phyloP scores from a whole-genome alignment of 2,329 filamentous ascomycete genomes.

The Graphilbum sp. region DNA sequence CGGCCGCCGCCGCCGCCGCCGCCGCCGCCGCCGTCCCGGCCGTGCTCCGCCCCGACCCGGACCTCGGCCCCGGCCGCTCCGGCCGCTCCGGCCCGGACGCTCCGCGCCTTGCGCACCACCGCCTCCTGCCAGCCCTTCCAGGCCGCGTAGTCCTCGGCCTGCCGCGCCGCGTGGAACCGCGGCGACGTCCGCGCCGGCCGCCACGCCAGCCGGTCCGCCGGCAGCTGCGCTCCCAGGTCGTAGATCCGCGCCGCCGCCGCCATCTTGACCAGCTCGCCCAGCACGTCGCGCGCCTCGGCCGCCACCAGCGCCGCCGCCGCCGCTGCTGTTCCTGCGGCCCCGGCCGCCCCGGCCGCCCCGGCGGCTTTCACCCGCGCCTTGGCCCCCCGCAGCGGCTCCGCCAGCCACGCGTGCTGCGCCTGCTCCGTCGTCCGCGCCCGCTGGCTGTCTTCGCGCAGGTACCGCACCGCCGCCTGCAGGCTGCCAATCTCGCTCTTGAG shows the following conservation, averaged over 20 bases:
- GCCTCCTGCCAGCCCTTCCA: constrained; percentile 43
- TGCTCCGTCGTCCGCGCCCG: constrained; percentile 43
- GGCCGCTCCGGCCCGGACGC: constrained; percentile 16
- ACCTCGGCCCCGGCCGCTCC: constrained; percentile 5
- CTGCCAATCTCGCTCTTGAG: constrained; percentile 52
- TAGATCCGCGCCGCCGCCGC: constrained; percentile 38
- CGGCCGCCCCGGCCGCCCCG: too few species aligned
- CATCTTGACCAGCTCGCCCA: constrained; percentile 48
- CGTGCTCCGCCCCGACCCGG: constrained; percentile 4
- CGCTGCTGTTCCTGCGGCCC: constrained; percentile 16
- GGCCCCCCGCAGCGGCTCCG: constrained; percentile 42
- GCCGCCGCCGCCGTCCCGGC: constrained; percentile 5
- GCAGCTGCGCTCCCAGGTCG: constrained; percentile 27
- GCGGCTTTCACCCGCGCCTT: too few species aligned
- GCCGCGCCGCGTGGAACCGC: constrained; percentile 48
- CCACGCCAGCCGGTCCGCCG: constrained; percentile 28
- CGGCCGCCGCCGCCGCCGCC: constrained; percentile 32
- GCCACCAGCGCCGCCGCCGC: constrained; percentile 34
- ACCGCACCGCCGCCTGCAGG: constrained; percentile 48
- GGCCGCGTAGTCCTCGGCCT: constrained; percentile 47
- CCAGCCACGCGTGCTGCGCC: constrained; percentile 42
- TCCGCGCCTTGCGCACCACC: constrained; percentile 34
- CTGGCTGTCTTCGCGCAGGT: constrained; percentile 50
- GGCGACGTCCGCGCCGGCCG: constrained; percentile 46
- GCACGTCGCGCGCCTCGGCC: constrained; percentile 45